Evolutionary conservation across 768 basidiomycete species (phyloP), one percentile per base, ranked within the genome.

Genomic region (Trametes coccinea): DNA sequence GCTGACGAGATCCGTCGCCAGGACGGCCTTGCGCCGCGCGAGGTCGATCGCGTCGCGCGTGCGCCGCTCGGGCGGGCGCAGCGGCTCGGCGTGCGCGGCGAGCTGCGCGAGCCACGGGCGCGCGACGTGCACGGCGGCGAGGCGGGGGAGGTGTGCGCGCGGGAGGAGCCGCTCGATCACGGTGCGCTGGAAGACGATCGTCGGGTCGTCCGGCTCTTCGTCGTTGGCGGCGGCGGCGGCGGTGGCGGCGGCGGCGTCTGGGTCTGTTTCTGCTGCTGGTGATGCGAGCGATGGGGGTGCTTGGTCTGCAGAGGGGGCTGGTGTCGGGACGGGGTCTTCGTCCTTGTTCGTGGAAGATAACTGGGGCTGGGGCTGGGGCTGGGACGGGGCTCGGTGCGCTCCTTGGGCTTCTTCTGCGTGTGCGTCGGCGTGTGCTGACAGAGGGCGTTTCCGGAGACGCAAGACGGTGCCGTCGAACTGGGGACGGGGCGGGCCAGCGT

Each of bases 1-100:
- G 33, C 87, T 84, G 9, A 95, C 80, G 39, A 95, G 82, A 75
- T 98, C 89, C 8, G 91, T 89, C 16, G 92, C 92, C 44, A 97
- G 75, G 7, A 92, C 79, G 8, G 82, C 93, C 57, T 82, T 86
- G 45, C 61, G 74, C 48, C 78, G 77, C 4, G 67, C 67, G 17
- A 79, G 64, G 69, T 95, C 90, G 41, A 95, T 83, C 45, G 70
- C 73, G 69, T 87, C 89, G 62, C 74, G 80, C 34, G 64, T 71
- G 57, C 79, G 78, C 65, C 95, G 80, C 46, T 78, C 77, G 13
- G 69, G 57, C 4, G 93, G 89, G 16, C 95, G 80, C 31, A 74
- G 69, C 3, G 59, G 58, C 48, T 91, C 78, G 8, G 80, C 81
- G 16, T 77, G 49, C 9, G 59, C 63, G 33, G 79, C 76, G 29